Evolutionary conservation across 371 early-diverging fungal genomes (phyloP), one percentile per base, ranked within the genome.

Genomic region (Parasitella parasitica): DNA sequence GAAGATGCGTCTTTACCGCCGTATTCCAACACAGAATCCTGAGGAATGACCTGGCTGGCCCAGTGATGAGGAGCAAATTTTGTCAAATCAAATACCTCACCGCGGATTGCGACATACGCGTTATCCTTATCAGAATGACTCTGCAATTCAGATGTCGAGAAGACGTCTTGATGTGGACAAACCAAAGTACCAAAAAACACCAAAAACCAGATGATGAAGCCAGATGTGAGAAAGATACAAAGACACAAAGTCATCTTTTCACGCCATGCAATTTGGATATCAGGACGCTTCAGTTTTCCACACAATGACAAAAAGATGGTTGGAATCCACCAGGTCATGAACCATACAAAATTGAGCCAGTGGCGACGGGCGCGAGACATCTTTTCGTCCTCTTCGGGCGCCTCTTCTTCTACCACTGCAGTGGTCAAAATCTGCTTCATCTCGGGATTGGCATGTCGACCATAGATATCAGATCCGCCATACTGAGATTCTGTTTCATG

Each of bases 311-410:
- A 67, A 50, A 82, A 84, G n/a, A 76, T 80, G 20, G 86, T 77
- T 4, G 94, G 95, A 6, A 94, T 79, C 91, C 94, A 95, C 90
- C 91, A 95, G 1, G 98, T 97, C 38, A 91, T 73, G 9, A 80
- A 58, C 91, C 92, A 94, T 0, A 93, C 92, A 66, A 89, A 77
- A 34, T 79, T 75, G 6, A 96, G 76, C 98, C 98, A 97, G 58
- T 85, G 77, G 6, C 76, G 72, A 61, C 90, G 81, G 6, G 75
- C 84, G 60, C 69, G 74, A 66, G 62, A 85, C 11, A n/a, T 30
- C 1, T 60, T 36, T 3, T 65, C 57, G 6, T 72, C 58, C 20
- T 67, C 61, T 28, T 57, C 57, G 0, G 54, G 64, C 2, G 59
- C 63, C 7, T 60, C 67, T 59, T 65, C 63, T 48, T 54, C 57